A percentile compares a stretch with the other conserved stretches of the same genome.
Evolutionary conservation across 139 green algal genomes (phyloP).

Genomic region (Parachlorella kessleri): DNA sequence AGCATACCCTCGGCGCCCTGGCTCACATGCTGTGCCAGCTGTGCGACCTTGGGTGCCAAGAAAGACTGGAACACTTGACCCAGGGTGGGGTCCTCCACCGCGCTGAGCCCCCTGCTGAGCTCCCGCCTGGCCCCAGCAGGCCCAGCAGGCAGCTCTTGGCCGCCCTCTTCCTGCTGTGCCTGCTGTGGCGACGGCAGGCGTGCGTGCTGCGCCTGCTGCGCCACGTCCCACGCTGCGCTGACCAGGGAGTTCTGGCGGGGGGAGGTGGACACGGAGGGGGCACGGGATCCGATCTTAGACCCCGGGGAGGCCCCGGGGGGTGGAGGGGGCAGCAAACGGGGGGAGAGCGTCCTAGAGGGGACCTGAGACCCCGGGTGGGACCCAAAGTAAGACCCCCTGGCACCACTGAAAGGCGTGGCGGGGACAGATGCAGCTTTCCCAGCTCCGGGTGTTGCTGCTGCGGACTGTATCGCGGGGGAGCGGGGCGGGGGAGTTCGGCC

Average conservation of each 20-base stretch:
- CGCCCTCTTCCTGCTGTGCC: not conserved
- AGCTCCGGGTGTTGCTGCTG: not conserved
- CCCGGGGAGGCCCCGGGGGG: no score
- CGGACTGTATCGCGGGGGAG: not conserved
- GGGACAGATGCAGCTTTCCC: not conserved
- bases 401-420: not conserved
- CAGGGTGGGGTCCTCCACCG: slow-evolving; percentile 19
- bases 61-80: slow-evolving; percentile 27
- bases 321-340: not conserved
- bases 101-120: no score
- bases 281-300: not conserved
- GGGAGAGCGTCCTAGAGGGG: not conserved
- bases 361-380: no score
- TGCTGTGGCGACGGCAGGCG: not conserved
- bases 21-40: slow-evolving; percentile 10
- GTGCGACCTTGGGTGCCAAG: slow-evolving; percentile 16
- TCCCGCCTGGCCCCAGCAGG: no score
- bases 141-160: not conserved
- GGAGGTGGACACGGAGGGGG: slow-evolving; percentile 11
- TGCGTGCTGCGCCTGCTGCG: not conserved
- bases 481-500: not conserved
- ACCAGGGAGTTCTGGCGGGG: not conserved
- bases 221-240: not conserved
- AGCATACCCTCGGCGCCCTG: not conserved
- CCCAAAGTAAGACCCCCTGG: no score